Evolutionary conservation across 164 flowering plant species (phyloP).

Genomic region (Warburgia ugandensis): DNA sequence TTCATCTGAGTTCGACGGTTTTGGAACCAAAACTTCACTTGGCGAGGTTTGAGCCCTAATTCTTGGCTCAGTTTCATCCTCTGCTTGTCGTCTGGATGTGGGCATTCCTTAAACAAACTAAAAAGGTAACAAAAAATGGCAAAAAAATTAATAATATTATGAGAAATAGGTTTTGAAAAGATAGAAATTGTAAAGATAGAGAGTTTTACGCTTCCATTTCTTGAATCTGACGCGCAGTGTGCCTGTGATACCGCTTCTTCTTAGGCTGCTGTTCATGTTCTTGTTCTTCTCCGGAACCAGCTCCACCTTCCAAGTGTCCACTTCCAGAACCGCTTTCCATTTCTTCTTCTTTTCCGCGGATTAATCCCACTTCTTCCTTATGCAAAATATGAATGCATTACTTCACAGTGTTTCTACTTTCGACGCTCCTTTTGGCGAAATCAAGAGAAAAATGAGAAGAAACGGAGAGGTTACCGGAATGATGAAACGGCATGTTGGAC

Average conservation of each 20-base stretch:
- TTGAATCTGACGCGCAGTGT: constrained; percentile 89
- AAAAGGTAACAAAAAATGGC: background rate
- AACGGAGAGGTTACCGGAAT: constrained; percentile 37
- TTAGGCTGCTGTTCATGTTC: constrained; percentile 40
- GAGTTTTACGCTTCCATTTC: constrained; percentile 83
- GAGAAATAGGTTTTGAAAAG: background rate
- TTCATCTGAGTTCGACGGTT: constrained; percentile 92
- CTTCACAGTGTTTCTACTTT: no score
- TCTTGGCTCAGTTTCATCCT: constrained; percentile 79
- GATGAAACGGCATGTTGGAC: constrained; percentile 42
- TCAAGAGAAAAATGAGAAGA: background rate
- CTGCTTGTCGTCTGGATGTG: constrained; percentile 95
- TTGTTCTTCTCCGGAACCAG: constrained; percentile 48
- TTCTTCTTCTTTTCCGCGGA: constrained; percentile 46
- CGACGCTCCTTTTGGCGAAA: no score
- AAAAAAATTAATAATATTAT: background rate
- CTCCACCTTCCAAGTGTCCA: constrained; percentile 52
- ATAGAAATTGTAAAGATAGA: constrained; percentile 6
- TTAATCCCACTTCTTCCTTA: constrained; percentile 21
- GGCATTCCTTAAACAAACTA: constrained; percentile 84
- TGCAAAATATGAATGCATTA: no score
- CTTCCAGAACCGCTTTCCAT: constrained; percentile 79
- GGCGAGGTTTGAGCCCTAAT: constrained; percentile 83
- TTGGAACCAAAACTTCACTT: constrained; percentile 98
- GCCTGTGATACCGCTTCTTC: constrained; percentile 90